Conservation (phyloP, 306 rosid species). For the Fagus crenata region DNA sequence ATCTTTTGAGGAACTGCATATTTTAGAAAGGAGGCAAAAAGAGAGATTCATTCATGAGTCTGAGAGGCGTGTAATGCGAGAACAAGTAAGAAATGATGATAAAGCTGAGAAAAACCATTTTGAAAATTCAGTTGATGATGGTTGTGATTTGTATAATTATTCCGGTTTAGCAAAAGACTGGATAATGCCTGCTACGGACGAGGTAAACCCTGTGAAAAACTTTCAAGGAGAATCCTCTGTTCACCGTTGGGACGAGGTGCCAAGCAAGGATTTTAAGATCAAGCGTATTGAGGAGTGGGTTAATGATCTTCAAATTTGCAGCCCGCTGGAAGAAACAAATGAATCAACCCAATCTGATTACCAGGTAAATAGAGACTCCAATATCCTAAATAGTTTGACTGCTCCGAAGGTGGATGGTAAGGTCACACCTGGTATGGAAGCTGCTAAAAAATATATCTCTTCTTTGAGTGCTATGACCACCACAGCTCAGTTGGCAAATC, state of each 20-base stretch:
- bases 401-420: conserved; percentile 45
- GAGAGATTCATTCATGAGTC: conserved; percentile 38
- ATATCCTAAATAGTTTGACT: conserved; percentile 32
- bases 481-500: conserved; percentile 77
- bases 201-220: conserved; percentile 32
- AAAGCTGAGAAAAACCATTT: conserved; percentile 40
- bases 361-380: conserved; percentile 39
- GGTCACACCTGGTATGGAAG: conserved; percentile 76
- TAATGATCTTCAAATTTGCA: conserved; percentile 60
- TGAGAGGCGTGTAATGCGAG: conserved; percentile 42
- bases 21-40: conserved; percentile 41
- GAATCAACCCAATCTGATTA: conserved; percentile 41
- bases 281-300: conserved; percentile 96
- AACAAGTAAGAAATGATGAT: conserved; percentile 40
- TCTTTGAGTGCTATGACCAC: conserved; percentile 66
- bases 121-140: conserved; percentile 51
- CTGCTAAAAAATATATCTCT: conserved; percentile 80
- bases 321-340: conserved; percentile 53
- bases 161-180: conserved; percentile 60
- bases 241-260: conserved; percentile 39
- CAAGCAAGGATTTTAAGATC: conserved; percentile 53
- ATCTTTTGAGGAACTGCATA: conserved; percentile 63
- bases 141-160: conserved; percentile 49
- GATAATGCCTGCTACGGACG: conserved; percentile 58
- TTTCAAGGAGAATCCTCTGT: conserved; percentile 45